phyloP scores from a whole-genome alignment of 2,329 filamentous ascomycete species.

The Dactylellina cionopaga region DNA sequence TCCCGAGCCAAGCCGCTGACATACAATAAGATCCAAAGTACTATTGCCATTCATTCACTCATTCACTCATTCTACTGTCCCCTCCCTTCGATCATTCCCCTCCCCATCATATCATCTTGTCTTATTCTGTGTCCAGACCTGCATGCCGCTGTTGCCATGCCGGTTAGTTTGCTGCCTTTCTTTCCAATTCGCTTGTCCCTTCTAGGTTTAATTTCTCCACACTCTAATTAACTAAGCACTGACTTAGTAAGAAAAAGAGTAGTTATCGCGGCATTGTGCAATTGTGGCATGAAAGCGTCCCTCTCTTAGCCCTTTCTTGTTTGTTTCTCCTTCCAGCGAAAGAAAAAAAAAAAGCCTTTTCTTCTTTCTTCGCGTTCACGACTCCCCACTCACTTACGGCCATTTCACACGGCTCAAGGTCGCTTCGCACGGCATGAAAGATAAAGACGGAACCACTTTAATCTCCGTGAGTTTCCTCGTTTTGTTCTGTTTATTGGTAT shows the following conservation, averaged over 20 bases:
- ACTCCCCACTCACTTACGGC: slow-evolving; percentile 6
- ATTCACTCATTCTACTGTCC: too few species aligned
- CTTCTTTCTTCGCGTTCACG: slow-evolving; percentile 54
- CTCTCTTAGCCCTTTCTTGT: slow-evolving; percentile 56
- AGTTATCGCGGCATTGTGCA: slow-evolving; percentile 22
- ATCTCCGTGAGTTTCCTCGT: slow-evolving; percentile 44
- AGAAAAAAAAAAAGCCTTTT: too few species aligned
- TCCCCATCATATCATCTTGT: too few species aligned
- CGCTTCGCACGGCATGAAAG: slow-evolving; percentile 40
- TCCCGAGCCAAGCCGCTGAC: slow-evolving; percentile 45
- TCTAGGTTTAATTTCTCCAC: slow-evolving; percentile 16
- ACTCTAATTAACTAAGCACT: too few species aligned
- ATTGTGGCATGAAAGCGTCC: slow-evolving; percentile 33
- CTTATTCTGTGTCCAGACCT: too few species aligned
- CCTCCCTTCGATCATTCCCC: too few species aligned
- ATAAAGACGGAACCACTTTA: slow-evolving; percentile 43
- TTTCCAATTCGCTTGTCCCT: slow-evolving; percentile 7
- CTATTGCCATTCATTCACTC: not conserved
- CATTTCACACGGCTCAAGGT: slow-evolving; percentile 2
- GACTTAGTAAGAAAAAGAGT: too few species aligned
- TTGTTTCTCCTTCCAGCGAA: slow-evolving; percentile 53
- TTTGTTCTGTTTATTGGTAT: not conserved
- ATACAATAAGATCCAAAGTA: slow-evolving; percentile 27
- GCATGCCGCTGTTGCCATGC: not conserved
- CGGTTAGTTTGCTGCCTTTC: slow-evolving; percentile 1